Base-by-base conservation (phyloP, 2,329 filamentous ascomycete genomes). In the Claviceps digitariae region DNA sequence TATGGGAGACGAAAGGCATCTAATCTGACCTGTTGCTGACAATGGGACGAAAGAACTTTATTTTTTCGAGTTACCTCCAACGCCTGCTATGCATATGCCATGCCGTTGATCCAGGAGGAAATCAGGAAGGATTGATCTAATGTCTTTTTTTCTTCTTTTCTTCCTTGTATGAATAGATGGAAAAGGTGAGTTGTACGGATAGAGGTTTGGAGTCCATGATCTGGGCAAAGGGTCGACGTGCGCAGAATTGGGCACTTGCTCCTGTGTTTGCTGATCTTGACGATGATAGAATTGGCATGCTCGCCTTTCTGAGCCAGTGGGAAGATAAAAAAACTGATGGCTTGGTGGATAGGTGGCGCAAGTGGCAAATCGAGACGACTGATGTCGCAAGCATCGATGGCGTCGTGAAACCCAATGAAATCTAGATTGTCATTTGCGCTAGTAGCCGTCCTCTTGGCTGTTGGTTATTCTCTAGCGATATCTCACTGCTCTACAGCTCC, bases 401-500 rank as follows among this genome's bases (percentile, higher is more conserved):
- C 51, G 12, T 45, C 50, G 21, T n/a, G 34, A 13, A 34, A 36
- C 27, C 29, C n/a, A 7, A 27, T 45, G 29, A 1, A 7, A 7
- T 15, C n/a, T 34, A 45, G 20, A 10, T 8, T 25, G 5, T 21
- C 29, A n/a, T 29, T 38, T 36, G 44, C 9, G 10, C 25, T 36
- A 20, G 43, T 12, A 3, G 13, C 23, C 27, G 27, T 25, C n/a
- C n/a, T 34, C 34, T 23, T 49, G 27, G 21, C 46, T n/a, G 7
- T 38, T 50, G 43, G 25, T 54, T 48, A 21, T 46, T 25, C 20
- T 48, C 31, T 4, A 46, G 45, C 50, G 50, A 20, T 40, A 52
- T 31, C 38, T 50, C 10, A 31, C 49, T 53, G 23, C 53, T 54
- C 63, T 71, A 71, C 60, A 81, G 72, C 66, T 79, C 78, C 36